These are phyloP conservation scores for Phlebiopsis gigantea DNA, from an alignment of 768 basidiomycete genomes.

Conservation along the genomic window DNA sequence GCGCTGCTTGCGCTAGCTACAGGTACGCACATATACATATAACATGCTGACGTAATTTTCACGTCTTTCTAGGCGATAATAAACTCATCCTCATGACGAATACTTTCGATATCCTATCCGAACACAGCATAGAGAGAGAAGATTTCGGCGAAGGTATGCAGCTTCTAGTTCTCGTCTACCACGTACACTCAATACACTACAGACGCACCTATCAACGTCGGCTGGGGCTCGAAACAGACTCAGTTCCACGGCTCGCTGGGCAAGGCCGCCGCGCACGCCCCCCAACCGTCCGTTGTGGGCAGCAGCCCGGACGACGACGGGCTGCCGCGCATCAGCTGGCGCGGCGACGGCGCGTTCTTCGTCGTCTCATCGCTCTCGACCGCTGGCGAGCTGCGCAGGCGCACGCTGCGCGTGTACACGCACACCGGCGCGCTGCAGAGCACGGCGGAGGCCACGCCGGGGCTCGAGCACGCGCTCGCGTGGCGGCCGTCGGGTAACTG, in stretches of 20 bases:
- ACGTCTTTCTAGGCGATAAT: constrained; percentile 47
- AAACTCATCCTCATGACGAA: constrained; percentile 87
- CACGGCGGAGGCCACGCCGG: constrained; percentile 79
- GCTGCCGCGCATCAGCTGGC: constrained; percentile 79
- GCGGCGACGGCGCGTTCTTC: constrained; percentile 90
- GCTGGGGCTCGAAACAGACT: constrained; percentile 96
- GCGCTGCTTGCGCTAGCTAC: constrained; percentile 79
- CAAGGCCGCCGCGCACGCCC: constrained; percentile 68
- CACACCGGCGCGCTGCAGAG: constrained; percentile 70
- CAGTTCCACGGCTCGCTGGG: constrained; percentile 97
- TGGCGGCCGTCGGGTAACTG: constrained; percentile 92
- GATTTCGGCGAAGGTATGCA: constrained; percentile 83
- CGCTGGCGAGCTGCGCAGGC: constrained; percentile 31
- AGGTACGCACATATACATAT: constrained; percentile 36
- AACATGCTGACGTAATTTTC: neutral
- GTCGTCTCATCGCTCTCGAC: constrained; percentile 72
- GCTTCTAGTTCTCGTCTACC: neutral
- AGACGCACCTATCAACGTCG: constrained; percentile 92
- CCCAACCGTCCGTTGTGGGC: constrained; percentile 35
- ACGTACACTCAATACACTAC: constrained; percentile 2
- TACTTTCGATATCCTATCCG: constrained; percentile 83
- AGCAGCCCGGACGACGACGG: constrained; percentile 68
- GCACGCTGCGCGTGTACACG: constrained; percentile 70
- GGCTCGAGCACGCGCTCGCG: constrained; percentile 70
- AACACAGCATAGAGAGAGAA: constrained; percentile 59